A percentile compares a stretch with the other conserved stretches of the same genome.
phyloP scores from a whole-genome alignment of 768 basidiomycete species.

The Podaxis rugospora region DNA sequence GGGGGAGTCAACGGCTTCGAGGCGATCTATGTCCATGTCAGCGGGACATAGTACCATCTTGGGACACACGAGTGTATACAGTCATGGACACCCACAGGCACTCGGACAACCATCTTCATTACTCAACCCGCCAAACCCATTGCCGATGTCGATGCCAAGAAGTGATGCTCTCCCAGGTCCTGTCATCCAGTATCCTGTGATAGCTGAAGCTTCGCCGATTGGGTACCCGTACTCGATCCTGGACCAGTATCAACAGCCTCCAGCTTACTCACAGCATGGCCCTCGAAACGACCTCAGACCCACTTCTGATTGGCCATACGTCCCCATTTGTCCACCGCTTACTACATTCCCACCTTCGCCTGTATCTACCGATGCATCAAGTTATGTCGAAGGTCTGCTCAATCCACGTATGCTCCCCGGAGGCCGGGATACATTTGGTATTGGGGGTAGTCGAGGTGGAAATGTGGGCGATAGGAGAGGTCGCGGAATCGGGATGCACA shows the following conservation, averaged over 20 bases:
- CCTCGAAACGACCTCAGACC: background rate
- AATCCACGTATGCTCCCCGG: constrained; percentile 19
- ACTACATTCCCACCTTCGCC: constrained; percentile 25
- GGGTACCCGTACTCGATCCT: background rate
- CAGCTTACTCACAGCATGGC: background rate
- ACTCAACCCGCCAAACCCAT: constrained; percentile 20
- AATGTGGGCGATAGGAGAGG: background rate
- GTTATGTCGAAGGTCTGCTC: constrained; percentile 25
- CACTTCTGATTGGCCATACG: background rate
- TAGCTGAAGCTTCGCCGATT: background rate
- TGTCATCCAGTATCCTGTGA: background rate
- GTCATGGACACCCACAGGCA: constrained; percentile 11
- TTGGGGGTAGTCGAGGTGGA: background rate
- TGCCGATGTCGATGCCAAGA: constrained; percentile 10
- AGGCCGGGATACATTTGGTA: background rate
- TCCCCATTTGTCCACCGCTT: constrained; percentile 21
- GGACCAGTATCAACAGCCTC: background rate
- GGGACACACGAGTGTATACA: background rate
- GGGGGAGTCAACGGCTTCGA: background rate
- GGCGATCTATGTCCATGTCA: constrained; percentile 7
- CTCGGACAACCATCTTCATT: constrained; percentile 20
- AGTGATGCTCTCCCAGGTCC: constrained; percentile 11
- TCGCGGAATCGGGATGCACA: constrained; percentile 7
- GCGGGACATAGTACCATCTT: background rate
- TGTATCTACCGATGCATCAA: constrained; percentile 23